phyloP scores from a whole-genome alignment of 2,329 filamentous ascomycete species.

The Nothophoma quercina region DNA sequence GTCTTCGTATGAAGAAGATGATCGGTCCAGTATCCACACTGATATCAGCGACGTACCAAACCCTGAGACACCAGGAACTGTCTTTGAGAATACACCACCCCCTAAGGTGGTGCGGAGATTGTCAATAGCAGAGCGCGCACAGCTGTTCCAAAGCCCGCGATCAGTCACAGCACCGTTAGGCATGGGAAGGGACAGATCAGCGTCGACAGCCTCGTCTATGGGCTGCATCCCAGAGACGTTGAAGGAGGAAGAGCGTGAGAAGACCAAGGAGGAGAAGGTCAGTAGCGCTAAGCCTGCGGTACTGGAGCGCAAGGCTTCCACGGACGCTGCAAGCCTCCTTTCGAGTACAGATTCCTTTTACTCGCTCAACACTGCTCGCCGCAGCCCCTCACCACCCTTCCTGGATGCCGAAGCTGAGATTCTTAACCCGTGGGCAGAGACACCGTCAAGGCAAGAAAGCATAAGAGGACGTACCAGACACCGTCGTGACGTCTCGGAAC shows the following conservation, averaged over 20 bases:
- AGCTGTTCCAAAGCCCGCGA: conserved; percentile 39
- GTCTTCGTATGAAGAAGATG: conserved; percentile 46
- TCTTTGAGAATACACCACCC: conserved; percentile 25
- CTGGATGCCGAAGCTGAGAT: conserved; percentile 41
- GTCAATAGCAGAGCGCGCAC: conserved; percentile 44
- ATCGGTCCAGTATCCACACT: conserved; percentile 44
- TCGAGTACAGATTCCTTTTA: conserved; percentile 51
- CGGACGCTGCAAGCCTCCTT: conserved; percentile 42
- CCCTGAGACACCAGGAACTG: conserved; percentile 30
- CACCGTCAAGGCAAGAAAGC: conserved; percentile 21
- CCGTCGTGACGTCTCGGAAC: conserved; percentile 47
- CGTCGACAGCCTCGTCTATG: conserved; percentile 27
- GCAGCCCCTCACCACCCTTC: conserved; percentile 31
- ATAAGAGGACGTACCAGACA: conserved; percentile 41
- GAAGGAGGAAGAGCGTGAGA: conserved; percentile 13
- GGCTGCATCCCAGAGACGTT: conserved; percentile 31
- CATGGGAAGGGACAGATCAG: conserved; percentile 15
- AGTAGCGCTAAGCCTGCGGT: conserved; percentile 16
- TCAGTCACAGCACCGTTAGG: conserved; percentile 37
- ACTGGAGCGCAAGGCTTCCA: conserved; percentile 32
- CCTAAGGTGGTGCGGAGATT: conserved; percentile 24
- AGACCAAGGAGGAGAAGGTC: background rate
- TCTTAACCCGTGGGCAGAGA: conserved; percentile 39
- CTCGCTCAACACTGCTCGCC: conserved; percentile 37
- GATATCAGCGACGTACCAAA: conserved; percentile 38